These are phyloP conservation scores for Nakazawaea molendinolei DNA, from an alignment of 805 yeast species.

Conservation along the genomic window DNA sequence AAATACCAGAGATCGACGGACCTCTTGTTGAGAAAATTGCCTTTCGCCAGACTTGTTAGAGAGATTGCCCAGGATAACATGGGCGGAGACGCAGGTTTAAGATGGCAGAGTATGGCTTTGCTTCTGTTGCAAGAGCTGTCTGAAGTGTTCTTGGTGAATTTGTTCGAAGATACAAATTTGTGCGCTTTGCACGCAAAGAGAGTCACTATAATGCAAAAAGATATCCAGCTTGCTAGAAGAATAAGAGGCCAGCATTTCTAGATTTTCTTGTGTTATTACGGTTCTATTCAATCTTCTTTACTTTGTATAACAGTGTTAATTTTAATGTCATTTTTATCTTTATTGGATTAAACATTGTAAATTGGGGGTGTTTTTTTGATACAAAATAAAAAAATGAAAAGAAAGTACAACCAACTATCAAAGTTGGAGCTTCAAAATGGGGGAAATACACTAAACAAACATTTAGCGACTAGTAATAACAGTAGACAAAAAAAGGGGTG, in stretches of 20 bases:
- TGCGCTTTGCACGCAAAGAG: conserved; percentile 76
- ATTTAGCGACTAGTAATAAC: too few relatives aligned
- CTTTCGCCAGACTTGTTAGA: conserved; percentile 70
- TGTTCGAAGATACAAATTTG: conserved; percentile 71
- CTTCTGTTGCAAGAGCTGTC: conserved; percentile 77
- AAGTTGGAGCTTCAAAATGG: too few relatives aligned
- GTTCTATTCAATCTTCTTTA: too few relatives aligned
- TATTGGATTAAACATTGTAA: too few relatives aligned
- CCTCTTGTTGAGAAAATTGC: conserved; percentile 60
- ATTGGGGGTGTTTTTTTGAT: too few relatives aligned
- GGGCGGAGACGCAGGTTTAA: conserved; percentile 47
- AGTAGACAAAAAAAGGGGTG: too few relatives aligned
- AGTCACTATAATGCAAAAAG: conserved; percentile 82
- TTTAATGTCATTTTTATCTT: too few relatives aligned
- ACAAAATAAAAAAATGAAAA: too few relatives aligned
- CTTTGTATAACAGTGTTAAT: too few relatives aligned
- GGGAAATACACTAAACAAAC: too few relatives aligned
- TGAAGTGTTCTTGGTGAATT: conserved; percentile 68
- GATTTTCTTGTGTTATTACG: too few relatives aligned
- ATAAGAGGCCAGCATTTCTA: conserved; percentile 48
- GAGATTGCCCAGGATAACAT: conserved; percentile 62
- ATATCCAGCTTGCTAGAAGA: conserved; percentile 73
- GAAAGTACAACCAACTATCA: too few relatives aligned
- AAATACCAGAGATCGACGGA: conserved; percentile 65
- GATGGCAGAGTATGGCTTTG: conserved; percentile 78